These are phyloP conservation scores for Trichophyton equinum DNA, from an alignment of 2,329 filamentous ascomycete genomes.

Conservation along the genomic window DNA sequence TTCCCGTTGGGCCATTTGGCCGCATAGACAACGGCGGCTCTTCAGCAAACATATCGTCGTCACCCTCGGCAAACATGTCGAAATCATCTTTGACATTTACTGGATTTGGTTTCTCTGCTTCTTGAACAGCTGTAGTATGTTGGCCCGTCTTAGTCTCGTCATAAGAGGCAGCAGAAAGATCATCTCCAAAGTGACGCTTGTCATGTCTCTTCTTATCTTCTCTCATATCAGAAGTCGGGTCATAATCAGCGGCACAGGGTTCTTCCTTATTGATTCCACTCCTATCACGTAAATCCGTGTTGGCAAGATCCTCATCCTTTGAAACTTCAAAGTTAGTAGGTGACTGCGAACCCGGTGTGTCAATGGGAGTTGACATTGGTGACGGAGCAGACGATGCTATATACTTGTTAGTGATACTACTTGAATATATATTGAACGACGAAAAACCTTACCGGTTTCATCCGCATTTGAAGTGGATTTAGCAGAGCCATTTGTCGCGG, in stretches of 20 bases:
- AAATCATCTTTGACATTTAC: slow-evolving; percentile 41
- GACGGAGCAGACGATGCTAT: slow-evolving; percentile 28
- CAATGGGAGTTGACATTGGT: slow-evolving; percentile 37
- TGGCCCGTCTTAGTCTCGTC: slow-evolving; percentile 45
- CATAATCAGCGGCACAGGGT: slow-evolving; percentile 85
- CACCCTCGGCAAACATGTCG: slow-evolving; percentile 49
- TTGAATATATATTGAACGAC: slow-evolving; percentile 20
- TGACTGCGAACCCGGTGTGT: slow-evolving; percentile 38
- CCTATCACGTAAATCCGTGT: slow-evolving; percentile 31
- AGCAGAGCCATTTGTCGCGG: slow-evolving; percentile 37
- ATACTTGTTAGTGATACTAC: slow-evolving; percentile 21
- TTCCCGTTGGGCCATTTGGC: slow-evolving; percentile 33
- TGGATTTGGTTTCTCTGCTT: slow-evolving; percentile 24
- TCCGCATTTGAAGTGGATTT: slow-evolving; percentile 32
- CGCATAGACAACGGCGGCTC: slow-evolving; percentile 50
- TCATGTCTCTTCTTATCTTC: slow-evolving; percentile 65
- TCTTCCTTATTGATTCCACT: slow-evolving; percentile 49
- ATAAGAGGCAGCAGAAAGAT: slow-evolving; percentile 43
- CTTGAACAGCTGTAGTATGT: slow-evolving; percentile 40
- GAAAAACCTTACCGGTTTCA: slow-evolving; percentile 26
- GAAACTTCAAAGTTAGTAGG: slow-evolving; percentile 51
- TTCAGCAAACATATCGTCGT: slow-evolving; percentile 79
- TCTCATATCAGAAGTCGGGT: slow-evolving; percentile 76
- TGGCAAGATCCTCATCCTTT: slow-evolving; percentile 56
- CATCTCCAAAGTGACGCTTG: slow-evolving; percentile 47